Conservation (phyloP, 2,329 filamentous ascomycete species). For the Ophiosphaerella korrae region DNA sequence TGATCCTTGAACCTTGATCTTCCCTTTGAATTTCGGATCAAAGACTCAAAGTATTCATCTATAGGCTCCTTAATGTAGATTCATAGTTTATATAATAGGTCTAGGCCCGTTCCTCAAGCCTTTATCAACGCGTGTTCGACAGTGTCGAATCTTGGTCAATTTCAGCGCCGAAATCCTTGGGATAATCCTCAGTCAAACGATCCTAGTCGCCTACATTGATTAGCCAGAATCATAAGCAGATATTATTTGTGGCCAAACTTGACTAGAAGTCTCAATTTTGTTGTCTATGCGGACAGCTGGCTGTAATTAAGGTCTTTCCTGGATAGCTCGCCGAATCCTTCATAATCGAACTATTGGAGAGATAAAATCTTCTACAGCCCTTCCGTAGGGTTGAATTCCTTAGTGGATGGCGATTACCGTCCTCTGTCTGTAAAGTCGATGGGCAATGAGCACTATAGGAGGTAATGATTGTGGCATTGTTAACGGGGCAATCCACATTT, state of each 20-base stretch:
- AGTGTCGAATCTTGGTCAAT: slow-evolving; percentile 56
- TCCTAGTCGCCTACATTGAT: slow-evolving; percentile 31
- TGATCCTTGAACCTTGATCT: slow-evolving; percentile 25
- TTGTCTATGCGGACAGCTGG: slow-evolving; percentile 34
- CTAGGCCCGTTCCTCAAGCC: slow-evolving; percentile 60
- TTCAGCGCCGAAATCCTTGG: slow-evolving; percentile 20
- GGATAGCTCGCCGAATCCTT: slow-evolving; percentile 30
- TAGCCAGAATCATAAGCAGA: no score
- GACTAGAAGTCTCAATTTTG: slow-evolving; percentile 31
- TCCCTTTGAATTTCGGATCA: slow-evolving; percentile 22
- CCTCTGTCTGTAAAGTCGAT: no score
- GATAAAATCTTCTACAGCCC: slow-evolving; percentile 18
- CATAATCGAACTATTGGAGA: slow-evolving; percentile 31
- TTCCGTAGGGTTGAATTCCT: no score
- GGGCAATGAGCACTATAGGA: no score
- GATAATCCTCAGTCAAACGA: slow-evolving; percentile 26
- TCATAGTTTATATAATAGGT: slow-evolving; percentile 50
- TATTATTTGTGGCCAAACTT: slow-evolving; percentile 19
- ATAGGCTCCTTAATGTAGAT: slow-evolving; percentile 22
- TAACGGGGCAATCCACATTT: no score
- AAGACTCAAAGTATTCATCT: slow-evolving; percentile 13
- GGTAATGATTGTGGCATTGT: no score
- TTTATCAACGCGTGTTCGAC: slow-evolving; percentile 57
- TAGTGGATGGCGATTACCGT: no score
- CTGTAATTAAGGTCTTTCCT: slow-evolving; percentile 25